phyloP scores from a whole-genome alignment of 331 rosid genomes.

The Erythrophleum ivorense region DNA sequence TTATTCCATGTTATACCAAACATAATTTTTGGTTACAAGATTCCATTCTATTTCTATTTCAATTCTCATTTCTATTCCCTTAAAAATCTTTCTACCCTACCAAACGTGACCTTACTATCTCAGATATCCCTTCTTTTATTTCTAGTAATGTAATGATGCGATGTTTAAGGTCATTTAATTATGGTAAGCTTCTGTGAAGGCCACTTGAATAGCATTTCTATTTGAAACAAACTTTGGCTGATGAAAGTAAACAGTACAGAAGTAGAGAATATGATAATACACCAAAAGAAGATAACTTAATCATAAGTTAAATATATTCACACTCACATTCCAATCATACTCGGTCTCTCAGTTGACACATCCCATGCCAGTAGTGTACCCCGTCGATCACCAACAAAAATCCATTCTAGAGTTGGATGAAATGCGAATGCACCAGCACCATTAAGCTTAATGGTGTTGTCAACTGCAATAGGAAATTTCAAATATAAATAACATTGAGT shows the following conservation, averaged over 20 bases:
- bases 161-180: not conserved
- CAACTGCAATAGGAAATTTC: conserved; percentile 65
- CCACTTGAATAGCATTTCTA: not conserved
- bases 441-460: conserved; percentile 86
- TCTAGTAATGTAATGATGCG: not conserved
- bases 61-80: too few relatives aligned
- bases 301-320: conserved; percentile 37
- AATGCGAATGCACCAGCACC: conserved; percentile 98
- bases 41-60: too few relatives aligned
- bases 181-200: not conserved
- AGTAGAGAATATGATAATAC: conserved; percentile 1
- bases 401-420: conserved; percentile 98
- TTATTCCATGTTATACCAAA: too few relatives aligned
- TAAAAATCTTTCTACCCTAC: too few relatives aligned
- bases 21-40: too few relatives aligned
- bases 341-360: conserved; percentile 94
- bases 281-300: conserved; percentile 25
- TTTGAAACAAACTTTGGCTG: not conserved
- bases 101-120: not conserved
- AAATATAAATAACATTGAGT: conserved; percentile 31
- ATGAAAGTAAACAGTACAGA: not conserved
- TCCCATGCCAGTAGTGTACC: conserved; percentile 99
- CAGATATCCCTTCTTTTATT: not conserved
- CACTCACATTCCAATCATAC: conserved; percentile 98
- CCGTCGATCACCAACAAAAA: conserved; percentile 97